A percentile compares a stretch with the other conserved stretches of the same genome.
Conservation (phyloP, 2,329 filamentous ascomycete species). For the Alternaria arborescens region DNA sequence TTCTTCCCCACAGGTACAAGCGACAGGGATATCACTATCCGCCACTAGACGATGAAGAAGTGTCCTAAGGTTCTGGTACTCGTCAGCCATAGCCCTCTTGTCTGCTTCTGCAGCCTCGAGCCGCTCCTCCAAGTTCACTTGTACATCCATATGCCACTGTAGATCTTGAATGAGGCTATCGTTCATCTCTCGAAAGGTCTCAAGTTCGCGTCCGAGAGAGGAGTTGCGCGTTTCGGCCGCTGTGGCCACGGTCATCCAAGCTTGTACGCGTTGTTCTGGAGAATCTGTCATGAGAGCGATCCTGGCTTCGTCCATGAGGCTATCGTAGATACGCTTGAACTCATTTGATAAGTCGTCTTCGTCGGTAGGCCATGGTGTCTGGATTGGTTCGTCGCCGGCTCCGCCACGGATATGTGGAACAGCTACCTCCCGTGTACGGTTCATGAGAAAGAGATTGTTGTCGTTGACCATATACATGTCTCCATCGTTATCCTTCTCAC, state of each 20-base stretch:
- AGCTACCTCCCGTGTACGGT: not conserved
- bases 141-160: conserved; percentile 16
- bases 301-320: conserved; percentile 1
- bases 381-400: not conserved
- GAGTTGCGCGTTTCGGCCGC: conserved; percentile 10
- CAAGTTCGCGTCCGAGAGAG: conserved; percentile 15
- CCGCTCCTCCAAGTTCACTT: conserved; percentile 6
- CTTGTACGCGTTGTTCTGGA: not conserved
- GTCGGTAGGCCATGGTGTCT: not conserved
- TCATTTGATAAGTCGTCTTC: not conserved
- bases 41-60: not conserved
- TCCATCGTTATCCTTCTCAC: conserved; percentile 8
- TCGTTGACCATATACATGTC: conserved; percentile 23
- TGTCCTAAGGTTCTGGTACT: not conserved
- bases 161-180: conserved; percentile 11
- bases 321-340: conserved; percentile 1
- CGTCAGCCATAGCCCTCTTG: not conserved
- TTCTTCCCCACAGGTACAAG: not conserved
- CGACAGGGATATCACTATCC: not conserved
- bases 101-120: conserved; percentile 3
- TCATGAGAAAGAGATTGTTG: not conserved
- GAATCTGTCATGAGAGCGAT: not conserved
- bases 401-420: not conserved
- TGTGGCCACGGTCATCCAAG: conserved; percentile 8
- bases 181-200: conserved; percentile 9